These are phyloP conservation scores for Aspergillus sp. DNA, from an alignment of 2,329 filamentous ascomycete genomes.

Conservation along the genomic window DNA sequence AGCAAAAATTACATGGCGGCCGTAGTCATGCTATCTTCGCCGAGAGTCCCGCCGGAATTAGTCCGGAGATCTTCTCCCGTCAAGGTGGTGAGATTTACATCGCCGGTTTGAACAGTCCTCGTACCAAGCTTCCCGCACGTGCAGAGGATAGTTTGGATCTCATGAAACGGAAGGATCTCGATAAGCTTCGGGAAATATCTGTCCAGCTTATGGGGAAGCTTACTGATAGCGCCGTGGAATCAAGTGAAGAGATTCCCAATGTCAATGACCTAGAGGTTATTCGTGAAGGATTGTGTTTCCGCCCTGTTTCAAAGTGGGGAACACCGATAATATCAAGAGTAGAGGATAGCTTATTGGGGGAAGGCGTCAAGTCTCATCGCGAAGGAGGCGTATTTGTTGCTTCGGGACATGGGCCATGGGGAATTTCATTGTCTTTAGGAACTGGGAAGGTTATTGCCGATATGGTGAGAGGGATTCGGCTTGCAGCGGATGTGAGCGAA, in stretches of 20 bases:
- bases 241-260: conserved; percentile 28
- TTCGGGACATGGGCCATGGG: conserved; percentile 76
- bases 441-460: conserved; percentile 71
- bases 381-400: conserved; percentile 66
- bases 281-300: conserved; percentile 68
- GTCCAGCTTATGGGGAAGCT: conserved; percentile 35
- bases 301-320: conserved; percentile 66
- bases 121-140: conserved; percentile 59
- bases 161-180: conserved; percentile 45
- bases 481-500: conserved; percentile 60
- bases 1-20: conserved; percentile 36
- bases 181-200: conserved; percentile 31
- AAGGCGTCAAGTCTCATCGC: conserved; percentile 42
- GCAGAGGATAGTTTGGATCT: conserved; percentile 40
- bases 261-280: conserved; percentile 60
- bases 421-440: conserved; percentile 63
- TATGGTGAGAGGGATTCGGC: conserved; percentile 60
- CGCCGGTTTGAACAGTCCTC: conserved; percentile 64
- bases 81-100: conserved; percentile 69
- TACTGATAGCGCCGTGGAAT: conserved; percentile 9
- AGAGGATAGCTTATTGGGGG: conserved; percentile 56
- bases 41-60: conserved; percentile 57
- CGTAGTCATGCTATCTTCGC: conserved; percentile 70
- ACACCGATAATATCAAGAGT: conserved; percentile 63
- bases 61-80: conserved; percentile 70